Evolutionary conservation across 129 eudicot genomes (phyloP), one percentile per base, ranked within the genome.

Genomic region (Smallanthus sonchifolius): DNA sequence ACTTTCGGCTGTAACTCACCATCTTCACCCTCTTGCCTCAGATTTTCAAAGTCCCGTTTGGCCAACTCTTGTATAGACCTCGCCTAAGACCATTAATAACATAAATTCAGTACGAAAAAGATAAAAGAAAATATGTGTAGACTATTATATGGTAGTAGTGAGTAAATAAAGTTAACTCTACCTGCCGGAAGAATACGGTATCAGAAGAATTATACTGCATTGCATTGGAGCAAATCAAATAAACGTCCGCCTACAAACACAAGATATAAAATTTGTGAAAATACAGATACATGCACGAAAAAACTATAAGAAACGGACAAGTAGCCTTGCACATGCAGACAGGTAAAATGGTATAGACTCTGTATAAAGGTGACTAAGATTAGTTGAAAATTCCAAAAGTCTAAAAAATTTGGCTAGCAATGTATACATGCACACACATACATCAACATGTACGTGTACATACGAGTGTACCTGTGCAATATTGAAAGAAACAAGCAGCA

Each of bases 141-240:
- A 67, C 2, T 2, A 5, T 28, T 56, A 56, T 55, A 4, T 34
- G 57, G 74, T 43, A 67, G 67, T 45, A 45, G 2, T 1, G 30
- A 3, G 75, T 28, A 48, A 75, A 20, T 0, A 24, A 39, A 40
- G 9, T 47, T 19, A 68, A 39, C 11, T 52, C 34, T 73, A 94
- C 98, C 97, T 93, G 98, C 28, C 96, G 89, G 65, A 80, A 88
- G 92, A 80, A 93, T 60, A 93, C 71, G 10, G 98, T 86, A 72
- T 83, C 87, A 13, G 89, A 76, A 54, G 92, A 79, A 82, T 93
- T 93, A 80, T 87, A 93, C 78, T 82, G 88, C 98, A 90, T 90
- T 80, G 98, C 98, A 70, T 93, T 93, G 15, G 97, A 84, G 78
- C 92, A 88, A 64, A 93, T 93, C 83, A 93, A 81, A 56, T 55